Evolutionary conservation across 768 basidiomycete species (phyloP).

Genomic region (Kwoniella europaea): DNA sequence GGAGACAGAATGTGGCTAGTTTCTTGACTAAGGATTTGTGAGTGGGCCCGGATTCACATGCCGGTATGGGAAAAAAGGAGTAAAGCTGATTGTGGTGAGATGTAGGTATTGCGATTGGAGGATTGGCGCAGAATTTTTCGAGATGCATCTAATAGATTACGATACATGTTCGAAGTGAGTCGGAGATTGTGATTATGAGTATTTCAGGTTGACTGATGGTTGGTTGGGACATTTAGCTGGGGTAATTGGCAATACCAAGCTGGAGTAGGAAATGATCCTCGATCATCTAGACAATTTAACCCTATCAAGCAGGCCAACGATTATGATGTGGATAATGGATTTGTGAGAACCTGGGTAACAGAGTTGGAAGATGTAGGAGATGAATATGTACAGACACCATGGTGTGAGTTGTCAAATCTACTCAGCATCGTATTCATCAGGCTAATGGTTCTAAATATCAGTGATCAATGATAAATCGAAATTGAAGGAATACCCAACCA

Average conservation of each 20-base stretch:
- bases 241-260: conserved; percentile 57
- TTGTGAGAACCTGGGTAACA: conserved; percentile 54
- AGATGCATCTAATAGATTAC: conserved; percentile 60
- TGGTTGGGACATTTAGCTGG: conserved; percentile 38
- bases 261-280: conserved; percentile 58
- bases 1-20: conserved; percentile 62
- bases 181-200: not conserved
- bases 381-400: conserved; percentile 52
- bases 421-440: not conserved
- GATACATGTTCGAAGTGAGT: conserved; percentile 69
- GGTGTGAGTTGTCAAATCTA: conserved; percentile 46
- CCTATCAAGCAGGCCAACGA: conserved; percentile 58
- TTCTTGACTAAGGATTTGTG: conserved; percentile 60
- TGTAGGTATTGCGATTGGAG: conserved; percentile 60
- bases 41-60: conserved; percentile 6
- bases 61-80: no score
- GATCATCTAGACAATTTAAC: conserved; percentile 57
- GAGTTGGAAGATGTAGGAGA: conserved; percentile 47
- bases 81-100: not conserved
- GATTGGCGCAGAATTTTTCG: conserved; percentile 62
- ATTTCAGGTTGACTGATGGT: no score
- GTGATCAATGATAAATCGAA: conserved; percentile 36
- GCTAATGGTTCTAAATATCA: not conserved
- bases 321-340: conserved; percentile 52
- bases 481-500: conserved; percentile 39